Percentiles rank a stretch among this genome's conserved stretches.
Evolutionary conservation across 768 basidiomycete species (phyloP).

Genomic region (Baorangia bicolor): DNA sequence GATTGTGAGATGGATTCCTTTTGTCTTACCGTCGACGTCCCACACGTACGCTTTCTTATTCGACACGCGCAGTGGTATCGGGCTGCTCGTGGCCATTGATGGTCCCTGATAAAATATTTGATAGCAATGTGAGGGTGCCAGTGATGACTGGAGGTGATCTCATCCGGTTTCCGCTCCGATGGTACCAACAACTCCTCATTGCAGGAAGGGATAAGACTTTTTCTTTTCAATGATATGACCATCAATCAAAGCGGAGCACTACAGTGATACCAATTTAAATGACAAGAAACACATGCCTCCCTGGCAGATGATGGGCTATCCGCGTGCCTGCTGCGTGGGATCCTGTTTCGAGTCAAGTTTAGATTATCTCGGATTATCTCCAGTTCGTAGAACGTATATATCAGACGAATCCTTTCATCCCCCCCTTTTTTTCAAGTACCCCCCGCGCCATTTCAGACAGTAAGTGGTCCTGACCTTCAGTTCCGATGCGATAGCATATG

Average conservation of each 20-base stretch:
- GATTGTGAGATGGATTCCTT: background rate
- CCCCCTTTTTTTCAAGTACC: background rate
- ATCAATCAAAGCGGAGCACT: no score
- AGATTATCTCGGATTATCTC: constrained; percentile 12
- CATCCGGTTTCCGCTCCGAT: constrained; percentile 22
- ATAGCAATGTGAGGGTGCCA: no score
- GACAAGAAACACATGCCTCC: background rate
- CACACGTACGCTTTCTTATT: constrained; percentile 86
- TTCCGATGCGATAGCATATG: background rate
- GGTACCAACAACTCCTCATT: no score
- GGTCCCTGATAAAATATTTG: background rate
- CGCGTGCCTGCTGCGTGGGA: background rate
- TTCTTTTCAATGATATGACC: no score
- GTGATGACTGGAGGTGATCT: background rate
- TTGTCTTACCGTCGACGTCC: constrained; percentile 70
- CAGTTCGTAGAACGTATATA: background rate
- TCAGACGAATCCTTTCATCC: background rate
- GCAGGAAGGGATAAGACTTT: no score
- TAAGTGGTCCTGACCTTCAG: background rate
- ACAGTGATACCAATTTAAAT: background rate
- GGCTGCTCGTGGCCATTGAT: constrained; percentile 10
- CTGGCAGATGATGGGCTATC: no score
- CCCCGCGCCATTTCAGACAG: background rate
- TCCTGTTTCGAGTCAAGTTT: background rate
- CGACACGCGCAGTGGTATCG: constrained; percentile 66